phyloP scores from a whole-genome alignment of 140 eudicot genomes.

The Bidens hawaiensis region DNA sequence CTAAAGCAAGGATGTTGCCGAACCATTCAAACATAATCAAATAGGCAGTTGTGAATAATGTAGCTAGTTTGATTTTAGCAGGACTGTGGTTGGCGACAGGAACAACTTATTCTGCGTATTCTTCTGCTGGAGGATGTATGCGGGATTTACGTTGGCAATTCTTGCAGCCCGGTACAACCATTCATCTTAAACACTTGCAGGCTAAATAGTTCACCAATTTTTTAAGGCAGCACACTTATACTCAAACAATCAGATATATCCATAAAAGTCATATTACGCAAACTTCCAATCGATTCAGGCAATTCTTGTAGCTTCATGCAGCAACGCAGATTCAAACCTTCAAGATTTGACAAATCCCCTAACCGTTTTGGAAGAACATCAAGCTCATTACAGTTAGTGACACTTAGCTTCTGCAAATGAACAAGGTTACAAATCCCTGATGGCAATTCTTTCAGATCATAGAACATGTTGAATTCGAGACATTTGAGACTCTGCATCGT shows the following conservation, averaged over 20 bases:
- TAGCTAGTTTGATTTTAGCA: not conserved
- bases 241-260: conserved; percentile 38
- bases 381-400: conserved; percentile 35
- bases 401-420: no score
- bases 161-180: conserved; percentile 27
- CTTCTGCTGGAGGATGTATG: no score
- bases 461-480: conserved; percentile 22
- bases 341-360: conserved; percentile 25
- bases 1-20: not conserved
- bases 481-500: conserved; percentile 12
- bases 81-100: not conserved
- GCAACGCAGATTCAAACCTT: conserved; percentile 23
- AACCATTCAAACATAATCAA: not conserved
- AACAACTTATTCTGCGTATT: no score
- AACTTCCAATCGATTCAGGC: conserved; percentile 27
- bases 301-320: no score
- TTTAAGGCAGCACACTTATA: no score
- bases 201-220: conserved; percentile 23
- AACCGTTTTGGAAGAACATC: conserved; percentile 19
- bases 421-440: no score
- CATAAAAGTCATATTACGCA: conserved; percentile 18
- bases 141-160: conserved; percentile 24
- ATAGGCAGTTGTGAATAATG: not conserved
- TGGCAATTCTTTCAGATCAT: conserved; percentile 19
- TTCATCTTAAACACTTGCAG: conserved; percentile 31